Base-by-base conservation (phyloP, 169 alveolate genomes). In the Plasmodium chabaudi region DNA sequence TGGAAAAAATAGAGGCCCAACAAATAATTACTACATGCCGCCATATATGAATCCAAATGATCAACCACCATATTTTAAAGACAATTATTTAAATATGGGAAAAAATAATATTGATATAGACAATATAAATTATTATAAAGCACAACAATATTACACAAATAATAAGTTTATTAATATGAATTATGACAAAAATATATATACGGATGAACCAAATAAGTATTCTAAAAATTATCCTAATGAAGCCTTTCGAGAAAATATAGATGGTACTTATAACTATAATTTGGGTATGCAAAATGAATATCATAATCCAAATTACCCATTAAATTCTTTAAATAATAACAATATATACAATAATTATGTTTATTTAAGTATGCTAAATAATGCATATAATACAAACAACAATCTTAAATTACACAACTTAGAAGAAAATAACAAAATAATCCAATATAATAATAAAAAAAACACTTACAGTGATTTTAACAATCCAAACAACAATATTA, bases 101-200 rank as follows among this genome's bases (percentile, higher is more conserved):
- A 15, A 49, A 53, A 53, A 61, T 34, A 77, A 77, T 44, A 17
- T 44, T 25, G 65, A 64, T 42, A 64, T 60, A 0, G 65, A 74
- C 47, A 34, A 61, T 51, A 23, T 19, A 55, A 63, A 49, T 68
- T 51, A 77, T 77, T 77, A 47, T 68, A 59, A 19, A 9, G 61
- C 63, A 63, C 27, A 27, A 15, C 77, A 12, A 46, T 63, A 77
- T 15, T 7, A 23, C 7, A 2, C 6, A 19, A 77, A 44, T 21
- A 25, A 49, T 46, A 53, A 17, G 15, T 25, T 68, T 47, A 25
- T 61, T 7, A 56, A 53, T 63, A 25, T 51, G 12, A 46, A 64
- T 69, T 53, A 63, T 15, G 25, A 9, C 27, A 64, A 56, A 63
- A 77, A 44, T 49, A 19, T 25, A 68, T 63, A 44, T 68, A 57